Evolutionary conservation across 2,329 filamentous ascomycete genomes (phyloP).

Genomic region (Penicillium sclerotiorum): DNA sequence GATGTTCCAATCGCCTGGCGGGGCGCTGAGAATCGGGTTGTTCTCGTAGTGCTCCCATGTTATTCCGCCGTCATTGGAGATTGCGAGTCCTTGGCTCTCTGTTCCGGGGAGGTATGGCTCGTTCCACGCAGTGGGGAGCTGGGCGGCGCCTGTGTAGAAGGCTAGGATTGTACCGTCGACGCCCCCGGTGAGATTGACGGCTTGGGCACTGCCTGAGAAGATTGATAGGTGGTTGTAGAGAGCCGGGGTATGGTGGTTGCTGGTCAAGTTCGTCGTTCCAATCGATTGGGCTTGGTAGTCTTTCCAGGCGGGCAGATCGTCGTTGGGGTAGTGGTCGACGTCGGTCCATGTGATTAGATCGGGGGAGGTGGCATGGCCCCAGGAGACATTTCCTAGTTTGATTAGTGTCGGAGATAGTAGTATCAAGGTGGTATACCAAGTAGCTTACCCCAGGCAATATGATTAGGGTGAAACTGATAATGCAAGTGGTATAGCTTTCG

Average conservation of each 20-base stretch:
- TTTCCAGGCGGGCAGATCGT: conserved; percentile 18
- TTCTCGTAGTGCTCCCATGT: conserved; percentile 18
- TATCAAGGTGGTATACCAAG: background rate
- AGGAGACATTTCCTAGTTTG: conserved; percentile 18
- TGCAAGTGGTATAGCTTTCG: conserved; percentile 16
- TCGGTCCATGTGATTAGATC: conserved; percentile 19
- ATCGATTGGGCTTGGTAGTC: conserved; percentile 16
- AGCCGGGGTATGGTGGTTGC: conserved; percentile 14
- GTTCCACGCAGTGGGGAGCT: conserved; percentile 16
- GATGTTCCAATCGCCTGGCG: conserved; percentile 16
- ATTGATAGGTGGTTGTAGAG: conserved; percentile 19
- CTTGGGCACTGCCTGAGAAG: conserved; percentile 14
- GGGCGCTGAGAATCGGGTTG: conserved; percentile 15
- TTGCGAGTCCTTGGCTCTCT: conserved; percentile 16
- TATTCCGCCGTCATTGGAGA: conserved; percentile 15
- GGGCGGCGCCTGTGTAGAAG: conserved; percentile 13
- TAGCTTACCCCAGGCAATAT: conserved; percentile 16
- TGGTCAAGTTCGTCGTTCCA: conserved; percentile 17
- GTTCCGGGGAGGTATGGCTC: conserved; percentile 12
- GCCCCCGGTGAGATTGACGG: conserved; percentile 14
- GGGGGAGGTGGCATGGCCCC: conserved; percentile 17
- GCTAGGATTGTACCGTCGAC: conserved; percentile 16
- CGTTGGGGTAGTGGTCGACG: conserved; percentile 13
- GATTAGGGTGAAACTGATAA: conserved; percentile 20
- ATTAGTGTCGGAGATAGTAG: background rate